Evolutionary conservation across 1,284 basidiomycete genomes (phyloP), one percentile per base, ranked within the genome.

Genomic region (Ceratobasidium sp.): DNA sequence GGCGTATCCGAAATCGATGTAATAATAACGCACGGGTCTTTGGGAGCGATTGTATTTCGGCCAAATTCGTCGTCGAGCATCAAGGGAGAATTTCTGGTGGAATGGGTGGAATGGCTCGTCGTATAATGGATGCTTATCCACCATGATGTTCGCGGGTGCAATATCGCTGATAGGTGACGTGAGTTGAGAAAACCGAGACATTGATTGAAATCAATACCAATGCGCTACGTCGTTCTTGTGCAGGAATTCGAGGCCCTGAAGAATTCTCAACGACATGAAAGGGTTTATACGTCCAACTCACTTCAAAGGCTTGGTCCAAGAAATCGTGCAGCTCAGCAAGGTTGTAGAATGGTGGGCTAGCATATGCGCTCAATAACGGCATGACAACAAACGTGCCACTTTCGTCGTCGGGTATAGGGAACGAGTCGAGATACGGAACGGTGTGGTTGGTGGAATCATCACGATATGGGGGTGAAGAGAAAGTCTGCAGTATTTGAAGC

Each of bases 1-100:
- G 26, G 62, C 28, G 13, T 76, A 76, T 13, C 73, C 73, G 40
- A 76, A 76, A 40, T 76, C 73, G 15, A 76, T 76, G 26, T 65
- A 76, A 23, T 66, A 76, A 52, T 76, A 76, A 12, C 73, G 73
- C 1, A 76, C 54, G 1, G 46, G 46, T 26, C 33, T 52, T 12
- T 76, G 38, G 9, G 62, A 66, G 3, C 73, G 73, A 1, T 28
- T 20, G 48, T 76, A 66, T 42, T 56, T 33, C 0, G 61, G 61
- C 42, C 33, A 42, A 23, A 64, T 42, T 7, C 1, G 61, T 3
- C 64, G 42, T 17, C 28, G 23, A 13, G 44, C 64, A 9, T 66
- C 46, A 7, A 66, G 42, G 1, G 64, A 44, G 28, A 20, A 42
- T 17, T 66, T 44, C 48, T 66, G 64, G 20, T 50, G 26, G 17